phyloP scores from a whole-genome alignment of 352 stramenopile species.

The Phytophthora constricta region DNA sequence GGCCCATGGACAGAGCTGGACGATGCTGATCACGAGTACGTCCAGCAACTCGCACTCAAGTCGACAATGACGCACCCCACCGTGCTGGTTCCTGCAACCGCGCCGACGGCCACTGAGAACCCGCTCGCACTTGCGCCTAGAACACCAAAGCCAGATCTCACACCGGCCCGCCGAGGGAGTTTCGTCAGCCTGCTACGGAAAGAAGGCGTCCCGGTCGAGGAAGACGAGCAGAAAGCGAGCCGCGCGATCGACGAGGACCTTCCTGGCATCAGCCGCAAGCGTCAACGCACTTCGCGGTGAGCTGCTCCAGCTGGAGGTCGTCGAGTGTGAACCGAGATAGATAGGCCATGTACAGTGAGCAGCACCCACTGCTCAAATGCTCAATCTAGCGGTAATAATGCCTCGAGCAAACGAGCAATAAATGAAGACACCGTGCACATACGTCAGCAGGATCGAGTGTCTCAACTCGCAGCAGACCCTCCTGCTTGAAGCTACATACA shows the following conservation, averaged over 20 bases:
- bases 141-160: conserved; percentile 40
- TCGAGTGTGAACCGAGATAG: conserved; percentile 6
- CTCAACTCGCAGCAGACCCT: no score
- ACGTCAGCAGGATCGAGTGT: no score
- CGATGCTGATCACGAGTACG: conserved; percentile 52
- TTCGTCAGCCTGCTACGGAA: conserved; percentile 53
- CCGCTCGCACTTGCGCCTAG: conserved; percentile 15
- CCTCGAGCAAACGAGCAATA: no score
- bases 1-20: conserved; percentile 52
- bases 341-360: conserved; percentile 13
- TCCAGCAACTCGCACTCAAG: conserved; percentile 41
- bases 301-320: background rate
- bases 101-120: background rate
- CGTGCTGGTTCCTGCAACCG: conserved; percentile 15
- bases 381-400: background rate
- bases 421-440: no score
- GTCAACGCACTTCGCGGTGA: conserved; percentile 13
- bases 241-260: conserved; percentile 45
- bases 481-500: background rate
- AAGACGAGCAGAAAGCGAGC: conserved; percentile 46
- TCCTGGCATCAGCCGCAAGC: conserved; percentile 39
- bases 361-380: background rate
- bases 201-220: conserved; percentile 56
- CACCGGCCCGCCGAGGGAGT: conserved; percentile 44
- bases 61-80: conserved; percentile 21